These are phyloP conservation scores for Drechslerella dactyloides DNA, from an alignment of 2,329 filamentous ascomycete species.

Conservation along the genomic window DNA sequence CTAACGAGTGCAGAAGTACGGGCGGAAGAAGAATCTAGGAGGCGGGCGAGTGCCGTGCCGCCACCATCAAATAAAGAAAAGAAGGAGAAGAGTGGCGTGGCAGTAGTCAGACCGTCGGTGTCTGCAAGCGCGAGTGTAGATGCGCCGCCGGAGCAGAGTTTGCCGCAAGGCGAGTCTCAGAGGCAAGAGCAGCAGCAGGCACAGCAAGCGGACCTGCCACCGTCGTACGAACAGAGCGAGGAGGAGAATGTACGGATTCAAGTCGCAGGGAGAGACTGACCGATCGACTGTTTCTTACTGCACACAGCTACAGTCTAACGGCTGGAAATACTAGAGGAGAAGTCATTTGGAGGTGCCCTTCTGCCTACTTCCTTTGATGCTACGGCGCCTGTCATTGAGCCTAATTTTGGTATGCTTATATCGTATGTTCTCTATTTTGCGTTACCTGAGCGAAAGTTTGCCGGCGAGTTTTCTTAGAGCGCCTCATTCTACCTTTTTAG, in stretches of 20 bases:
- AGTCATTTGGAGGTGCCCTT: no score
- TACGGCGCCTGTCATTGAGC: no score
- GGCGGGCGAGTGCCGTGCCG: slow-evolving; percentile 6
- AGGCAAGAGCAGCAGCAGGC: slow-evolving; percentile 5
- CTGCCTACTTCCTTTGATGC: no score
- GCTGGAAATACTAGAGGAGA: no score
- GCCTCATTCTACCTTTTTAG: no score
- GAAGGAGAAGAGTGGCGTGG: slow-evolving; percentile 19
- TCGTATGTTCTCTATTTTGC: no score
- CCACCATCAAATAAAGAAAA: slow-evolving; percentile 24
- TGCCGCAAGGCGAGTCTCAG: neutral
- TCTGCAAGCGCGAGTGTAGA: neutral
- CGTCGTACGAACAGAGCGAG: slow-evolving; percentile 44
- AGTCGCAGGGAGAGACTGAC: slow-evolving; percentile 31
- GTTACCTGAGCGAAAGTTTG: no score
- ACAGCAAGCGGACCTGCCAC: slow-evolving; percentile 22
- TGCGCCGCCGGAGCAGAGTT: neutral
- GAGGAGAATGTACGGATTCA: slow-evolving; percentile 40
- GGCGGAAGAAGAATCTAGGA: slow-evolving; percentile 27
- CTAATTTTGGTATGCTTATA: no score
- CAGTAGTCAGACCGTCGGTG: slow-evolving; percentile 19
- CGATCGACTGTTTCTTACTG: no score
- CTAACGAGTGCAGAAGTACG: slow-evolving; percentile 28
- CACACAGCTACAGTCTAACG: no score
- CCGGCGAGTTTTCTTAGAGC: no score